Evolutionary conservation across 2,329 filamentous ascomycete genomes (phyloP), one percentile per base, ranked within the genome.

Genomic region (Exophiala aquamarina): DNA sequence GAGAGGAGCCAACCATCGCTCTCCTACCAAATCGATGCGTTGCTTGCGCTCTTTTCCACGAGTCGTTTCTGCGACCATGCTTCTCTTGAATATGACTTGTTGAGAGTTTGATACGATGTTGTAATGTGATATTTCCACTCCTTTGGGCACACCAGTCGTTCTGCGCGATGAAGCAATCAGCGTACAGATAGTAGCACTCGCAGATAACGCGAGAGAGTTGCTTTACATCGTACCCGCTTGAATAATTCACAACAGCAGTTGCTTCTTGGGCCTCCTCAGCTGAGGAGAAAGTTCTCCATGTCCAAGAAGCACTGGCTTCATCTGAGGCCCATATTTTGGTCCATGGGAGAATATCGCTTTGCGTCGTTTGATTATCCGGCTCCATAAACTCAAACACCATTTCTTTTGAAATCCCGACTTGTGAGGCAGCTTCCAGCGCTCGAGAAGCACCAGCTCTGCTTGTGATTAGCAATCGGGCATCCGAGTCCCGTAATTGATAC

Each of bases 111-210:
- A 49, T 3, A 53, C 31, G n/a, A 50, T 21, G 26, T 43, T 43
- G 11, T 69, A 65, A 58, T 85, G 82, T 1, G 77, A 76, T 35
- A 83, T 70, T 51, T 73, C 72, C 13, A 77, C 75, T 0, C 77
- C 79, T 58, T 84, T 84, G 0, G 81, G 80, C 1, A 82, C 62
- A 0, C 79, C 78, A 0, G 79, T 83, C 14, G 35, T 37, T 20
- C 35, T 37, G 7, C n/a, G n/a, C n/a, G n/a, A n/a, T n/a, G n/a
- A n/a, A n/a, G n/a, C n/a, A n/a, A n/a, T n/a, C n/a, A n/a, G n/a
- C n/a, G n/a, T n/a, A n/a, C n/a, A n/a, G n/a, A n/a, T n/a, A n/a
- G n/a, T n/a, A n/a, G n/a, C n/a, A n/a, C n/a, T n/a, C n/a, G n/a
- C n/a, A n/a, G n/a, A n/a, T n/a, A 26, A 26, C 23, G 11, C 11